Evolutionary conservation across 2,329 filamentous ascomycete genomes (phyloP), one percentile per base, ranked within the genome.

Genomic region (Chrysoporthe austroafricana): DNA sequence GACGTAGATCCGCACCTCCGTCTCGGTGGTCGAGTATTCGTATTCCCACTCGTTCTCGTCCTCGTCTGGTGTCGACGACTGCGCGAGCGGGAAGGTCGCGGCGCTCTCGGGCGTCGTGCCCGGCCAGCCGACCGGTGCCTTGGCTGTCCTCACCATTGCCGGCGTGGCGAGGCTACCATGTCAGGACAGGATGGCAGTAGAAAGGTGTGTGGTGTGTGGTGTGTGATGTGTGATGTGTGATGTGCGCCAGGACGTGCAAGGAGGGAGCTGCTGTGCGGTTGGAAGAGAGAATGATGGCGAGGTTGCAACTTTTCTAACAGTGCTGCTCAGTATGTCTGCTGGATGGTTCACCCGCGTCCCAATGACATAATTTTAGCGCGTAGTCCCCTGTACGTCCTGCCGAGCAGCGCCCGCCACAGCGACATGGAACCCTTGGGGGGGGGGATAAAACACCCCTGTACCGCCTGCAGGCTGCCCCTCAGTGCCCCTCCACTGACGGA

Each of bases 41-140:
- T 90, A 90, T 73, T 90, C 88, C 86, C 87, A 90, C 62, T 89
- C 87, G 16, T 83, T 83, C 61, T 90, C 85, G 68, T 88, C 81
- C 39, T 81, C 79, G 32, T 60, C 66, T 44, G 57, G 36, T 59
- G 42, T 65, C 16, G 66, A 56, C 36, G 50, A 56, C 18, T 65
- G n/a, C 21, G 61, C 66, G 16, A 67, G 66, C 32, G 60, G 66
- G 14, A 62, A 58, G 57, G 66, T 65, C 66, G 50, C 18, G 16
- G 68, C 63, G 62, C 57, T 64, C 42, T 63, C 61, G 61, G 64
- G 52, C 39, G 56, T 46, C 32, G 63, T 62, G 52, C 61, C 64
- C 43, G 34, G 66, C 52, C 66, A 69, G 56, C 54, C 66, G 68
- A 71, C 70, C 54, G 68, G 62, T 39, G 67, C 66, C 71, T 64